Base-by-base conservation (phyloP, 495 filamentous ascomycete species). In the Pyrenopolyporus hunteri region DNA sequence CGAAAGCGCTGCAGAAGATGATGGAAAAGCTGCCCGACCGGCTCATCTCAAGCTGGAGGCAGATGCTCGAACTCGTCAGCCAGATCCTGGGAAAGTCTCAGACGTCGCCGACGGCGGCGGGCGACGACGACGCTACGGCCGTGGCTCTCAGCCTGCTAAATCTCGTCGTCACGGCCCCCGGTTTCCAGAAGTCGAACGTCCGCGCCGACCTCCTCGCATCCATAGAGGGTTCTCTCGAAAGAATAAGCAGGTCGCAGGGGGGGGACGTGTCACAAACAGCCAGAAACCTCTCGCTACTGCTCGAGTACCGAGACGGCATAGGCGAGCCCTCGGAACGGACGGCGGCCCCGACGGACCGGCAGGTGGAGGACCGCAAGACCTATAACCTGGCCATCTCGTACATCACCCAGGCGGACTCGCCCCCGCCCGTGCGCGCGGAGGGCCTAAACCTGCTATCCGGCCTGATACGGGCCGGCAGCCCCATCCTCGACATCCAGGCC, bases 361-460 rank as follows among this genome's bases (percentile, higher is more conserved):
- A 87, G 48, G 63, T 82, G 9, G 80, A 87, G 52, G 87, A 92
- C 65, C 82, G 85, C 23, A 87, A 90, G 50, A 87, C 80, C 0
- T 89, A 94, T 63, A 81, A 77, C 46, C 80, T 89, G 13, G 89
- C 89, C 4, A 76, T 94, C 23, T 83, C 80, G 0, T 90, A 93
- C 66, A 85, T 94, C 50, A 87, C 86, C 14, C 68, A 74, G 23
- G 47, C 72, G 1, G 89, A 91, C 50, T 82, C 87, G 0, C 85
- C 90, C 0, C 83, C 90, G 5, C 91, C 91, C 0, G 86, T 93
- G 7, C 85, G 90, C 23, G 87, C 85, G 4, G 89, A 94, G 69
- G 91, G 90, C 7, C 83, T 96, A 29, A 85, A 87, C 16, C 80
- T 91, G 1, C 73, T 95, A 11, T 83, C 85, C 0, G 76, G 76